Evolutionary conservation across 2,329 filamentous ascomycete genomes (phyloP).

Genomic region (Whalleya microplaca): DNA sequence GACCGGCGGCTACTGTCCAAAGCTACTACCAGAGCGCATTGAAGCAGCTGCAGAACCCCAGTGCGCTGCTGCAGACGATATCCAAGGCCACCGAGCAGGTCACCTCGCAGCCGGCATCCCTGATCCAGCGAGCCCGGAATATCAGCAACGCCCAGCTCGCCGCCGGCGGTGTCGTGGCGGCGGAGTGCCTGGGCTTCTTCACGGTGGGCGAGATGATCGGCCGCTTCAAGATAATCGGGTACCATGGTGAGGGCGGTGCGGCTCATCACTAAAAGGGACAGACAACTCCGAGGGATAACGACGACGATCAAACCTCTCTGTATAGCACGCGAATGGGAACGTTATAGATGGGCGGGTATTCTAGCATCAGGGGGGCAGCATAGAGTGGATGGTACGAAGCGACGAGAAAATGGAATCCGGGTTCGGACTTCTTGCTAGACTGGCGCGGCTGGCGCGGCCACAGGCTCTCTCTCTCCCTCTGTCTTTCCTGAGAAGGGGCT

Average conservation of each 20-base stretch:
- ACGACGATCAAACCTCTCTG: conserved; percentile 21
- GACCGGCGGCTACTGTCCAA: conserved; percentile 81
- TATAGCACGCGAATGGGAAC: conserved; percentile 27
- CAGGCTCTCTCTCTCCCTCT: conserved; percentile 3
- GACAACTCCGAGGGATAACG: conserved; percentile 2
- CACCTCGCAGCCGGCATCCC: conserved; percentile 46
- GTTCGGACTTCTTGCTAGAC: conserved; percentile 20
- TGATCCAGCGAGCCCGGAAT: conserved; percentile 61
- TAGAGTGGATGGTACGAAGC: conserved; percentile 26
- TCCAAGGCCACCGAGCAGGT: conserved; percentile 58
- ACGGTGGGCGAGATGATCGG: conserved; percentile 97
- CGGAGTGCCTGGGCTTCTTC: conserved; percentile 95
- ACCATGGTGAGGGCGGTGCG: conserved; percentile 70
- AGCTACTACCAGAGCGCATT: conserved; percentile 78
- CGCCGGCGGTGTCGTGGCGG: conserved; percentile 75
- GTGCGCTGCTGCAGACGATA: conserved; percentile 54
- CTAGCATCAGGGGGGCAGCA: conserved; percentile 19
- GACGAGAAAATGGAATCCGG: conserved; percentile 11
- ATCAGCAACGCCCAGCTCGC: conserved; percentile 72
- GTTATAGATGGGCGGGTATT: conserved; percentile 27
- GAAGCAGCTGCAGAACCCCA: conserved; percentile 72
- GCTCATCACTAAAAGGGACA: conserved; percentile 58
- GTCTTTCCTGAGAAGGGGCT: neutral
- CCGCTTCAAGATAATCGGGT: conserved; percentile 92
- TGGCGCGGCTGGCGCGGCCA: no score